A percentile compares a stretch with the other conserved stretches of the same genome.
These are phyloP conservation scores for Solanum gandarillasii DNA, from an alignment of 257 asterid genomes.

Conservation along the genomic window DNA sequence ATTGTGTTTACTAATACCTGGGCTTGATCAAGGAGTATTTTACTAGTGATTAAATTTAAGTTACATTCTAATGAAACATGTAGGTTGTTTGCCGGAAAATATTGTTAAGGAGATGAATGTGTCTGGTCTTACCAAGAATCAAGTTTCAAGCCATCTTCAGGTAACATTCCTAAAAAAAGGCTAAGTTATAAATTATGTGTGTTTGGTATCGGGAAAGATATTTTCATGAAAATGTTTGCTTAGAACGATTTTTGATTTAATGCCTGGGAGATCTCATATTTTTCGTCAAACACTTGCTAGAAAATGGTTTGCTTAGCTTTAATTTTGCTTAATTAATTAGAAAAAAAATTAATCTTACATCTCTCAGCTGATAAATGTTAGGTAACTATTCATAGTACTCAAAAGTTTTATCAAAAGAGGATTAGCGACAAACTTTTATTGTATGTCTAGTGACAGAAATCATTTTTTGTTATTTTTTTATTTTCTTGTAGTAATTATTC, in stretches of 20 bases:
- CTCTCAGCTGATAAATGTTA: background rate
- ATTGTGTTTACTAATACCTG: too few species aligned
- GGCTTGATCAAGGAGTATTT: background rate
- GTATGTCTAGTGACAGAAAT: background rate
- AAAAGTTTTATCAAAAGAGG: background rate
- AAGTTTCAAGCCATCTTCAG: background rate
- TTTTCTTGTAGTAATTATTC: too few species aligned
- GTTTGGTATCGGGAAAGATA: background rate
- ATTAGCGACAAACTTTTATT: background rate
- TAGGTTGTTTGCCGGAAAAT: background rate
- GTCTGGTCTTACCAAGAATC: background rate
- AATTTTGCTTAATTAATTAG: background rate
- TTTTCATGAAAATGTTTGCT: background rate
- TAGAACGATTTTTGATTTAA: too few species aligned
- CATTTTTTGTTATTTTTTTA: background rate
- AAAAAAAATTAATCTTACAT: too few species aligned
- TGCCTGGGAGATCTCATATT: background rate
- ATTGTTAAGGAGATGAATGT: too few species aligned
- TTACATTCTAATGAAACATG: background rate
- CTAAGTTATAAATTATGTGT: background rate
- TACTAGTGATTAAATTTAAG: background rate
- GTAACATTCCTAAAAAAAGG: background rate
- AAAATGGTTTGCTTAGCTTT: background rate
- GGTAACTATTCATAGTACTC: background rate
- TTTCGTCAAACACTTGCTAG: background rate